These are phyloP conservation scores for Rhizomucor pusillus DNA, from an alignment of 371 early-diverging fungal genomes.

Conservation along the genomic window DNA sequence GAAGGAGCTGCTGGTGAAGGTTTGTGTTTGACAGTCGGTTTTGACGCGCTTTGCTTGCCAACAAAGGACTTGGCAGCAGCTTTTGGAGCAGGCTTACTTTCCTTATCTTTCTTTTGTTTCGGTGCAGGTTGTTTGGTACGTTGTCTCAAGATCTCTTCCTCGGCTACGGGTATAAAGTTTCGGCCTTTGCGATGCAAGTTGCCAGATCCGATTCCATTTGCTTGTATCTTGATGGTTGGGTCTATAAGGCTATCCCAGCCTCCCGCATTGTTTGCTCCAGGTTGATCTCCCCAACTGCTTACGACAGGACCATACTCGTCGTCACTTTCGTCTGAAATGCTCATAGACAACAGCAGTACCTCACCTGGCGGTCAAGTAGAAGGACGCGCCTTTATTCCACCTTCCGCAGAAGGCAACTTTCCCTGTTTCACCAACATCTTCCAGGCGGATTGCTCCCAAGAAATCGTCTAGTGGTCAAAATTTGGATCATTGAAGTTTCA, in stretches of 20 bases:
- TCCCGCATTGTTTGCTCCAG: neutral
- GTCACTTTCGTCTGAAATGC: slow-evolving; percentile 10
- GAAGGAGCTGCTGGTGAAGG: slow-evolving; percentile 1
- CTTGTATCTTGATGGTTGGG: slow-evolving; percentile 17
- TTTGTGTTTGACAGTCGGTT: neutral
- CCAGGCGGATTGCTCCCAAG: too few species aligned
- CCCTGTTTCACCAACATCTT: too few species aligned
- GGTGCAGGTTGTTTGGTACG: slow-evolving; percentile 11
- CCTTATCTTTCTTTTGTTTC: slow-evolving; percentile 4
- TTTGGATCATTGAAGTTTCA: too few species aligned
- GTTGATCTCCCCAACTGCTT: slow-evolving; percentile 15
- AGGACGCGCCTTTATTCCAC: too few species aligned
- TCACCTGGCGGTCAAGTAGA: too few species aligned
- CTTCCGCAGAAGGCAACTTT: too few species aligned
- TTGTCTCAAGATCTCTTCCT: slow-evolving; percentile 18
- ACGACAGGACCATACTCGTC: slow-evolving; percentile 16
- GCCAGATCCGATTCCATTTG: slow-evolving; percentile 22
- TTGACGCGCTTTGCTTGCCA: neutral
- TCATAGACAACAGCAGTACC: neutral
- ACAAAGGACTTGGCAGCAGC: neutral
- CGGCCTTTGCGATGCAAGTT: slow-evolving; percentile 23
- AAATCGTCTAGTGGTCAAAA: too few species aligned
- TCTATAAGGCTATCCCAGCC: slow-evolving; percentile 19
- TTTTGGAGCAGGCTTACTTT: neutral
- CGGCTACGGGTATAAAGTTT: slow-evolving; percentile 23